Evolutionary conservation across 2,329 filamentous ascomycete genomes (phyloP).

Genomic region (Aspergillus unguis): DNA sequence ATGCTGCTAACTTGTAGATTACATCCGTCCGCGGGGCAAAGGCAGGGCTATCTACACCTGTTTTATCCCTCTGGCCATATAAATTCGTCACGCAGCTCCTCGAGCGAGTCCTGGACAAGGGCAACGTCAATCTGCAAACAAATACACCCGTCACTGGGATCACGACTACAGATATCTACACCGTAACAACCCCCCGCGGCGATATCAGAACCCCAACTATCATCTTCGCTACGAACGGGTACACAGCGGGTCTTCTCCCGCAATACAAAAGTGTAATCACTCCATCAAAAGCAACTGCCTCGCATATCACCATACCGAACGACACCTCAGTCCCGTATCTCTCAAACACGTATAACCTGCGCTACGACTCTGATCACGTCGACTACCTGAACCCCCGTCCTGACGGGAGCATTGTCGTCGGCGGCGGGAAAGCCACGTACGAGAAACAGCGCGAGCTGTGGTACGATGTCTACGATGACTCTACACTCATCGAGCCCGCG

Average conservation of each 20-base stretch:
- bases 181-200: not conserved
- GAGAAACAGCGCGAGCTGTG: slow-evolving; percentile 30
- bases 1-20: not conserved
- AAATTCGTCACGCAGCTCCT: not conserved
- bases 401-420: not conserved
- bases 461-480: slow-evolving; percentile 50
- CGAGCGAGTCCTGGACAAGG: not conserved
- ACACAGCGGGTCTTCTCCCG: not conserved
- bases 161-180: not conserved
- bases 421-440: not conserved
- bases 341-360: not conserved
- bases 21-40: not conserved
- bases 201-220: not conserved
- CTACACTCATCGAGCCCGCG: slow-evolving; percentile 46
- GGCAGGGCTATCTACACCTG: not conserved
- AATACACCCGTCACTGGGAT: not conserved
- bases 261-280: not conserved
- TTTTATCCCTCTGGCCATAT: not conserved
- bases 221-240: not conserved
- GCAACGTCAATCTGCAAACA: not conserved
- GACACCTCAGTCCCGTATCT: not conserved
- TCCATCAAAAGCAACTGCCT: not conserved
- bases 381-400: not conserved
- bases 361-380: not conserved
- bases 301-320: not conserved